Percentiles rank a stretch among this genome's conserved stretches.
phyloP scores from a whole-genome alignment of 1,284 basidiomycete species.

The Mixia osmundae region DNA sequence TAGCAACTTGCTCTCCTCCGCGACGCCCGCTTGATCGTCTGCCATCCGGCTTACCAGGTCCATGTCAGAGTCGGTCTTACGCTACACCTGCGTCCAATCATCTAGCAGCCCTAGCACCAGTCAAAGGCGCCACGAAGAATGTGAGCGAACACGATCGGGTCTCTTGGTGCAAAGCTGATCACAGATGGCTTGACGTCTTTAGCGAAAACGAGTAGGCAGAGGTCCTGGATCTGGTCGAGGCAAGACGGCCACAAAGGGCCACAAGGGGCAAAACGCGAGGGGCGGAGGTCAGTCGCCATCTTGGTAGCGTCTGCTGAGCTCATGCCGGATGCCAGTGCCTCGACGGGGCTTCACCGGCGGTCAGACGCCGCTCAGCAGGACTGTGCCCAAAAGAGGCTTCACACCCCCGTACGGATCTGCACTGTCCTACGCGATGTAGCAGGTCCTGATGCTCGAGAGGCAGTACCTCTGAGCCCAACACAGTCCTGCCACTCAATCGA shows the following conservation, averaged over 20 bases:
- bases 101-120: conserved; percentile 4
- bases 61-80: no score
- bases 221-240: conserved; percentile 77
- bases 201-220: conserved; percentile 80
- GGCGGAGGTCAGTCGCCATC: conserved; percentile 62
- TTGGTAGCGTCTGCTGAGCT: no score
- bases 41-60: no score
- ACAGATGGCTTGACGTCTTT: neutral
- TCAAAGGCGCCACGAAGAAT: conserved; percentile 4
- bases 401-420: conserved; percentile 48
- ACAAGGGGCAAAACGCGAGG: conserved; percentile 88
- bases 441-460: neutral
- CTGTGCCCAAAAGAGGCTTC: conserved; percentile 85
- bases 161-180: neutral
- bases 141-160: neutral
- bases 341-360: conserved; percentile 65
- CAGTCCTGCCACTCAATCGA: conserved; percentile 62
- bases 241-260: conserved; percentile 73
- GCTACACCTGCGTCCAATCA: no score
- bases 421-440: neutral
- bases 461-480: conserved; percentile 48
- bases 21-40: no score
- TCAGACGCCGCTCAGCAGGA: conserved; percentile 76
- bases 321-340: conserved; percentile 32
- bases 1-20: no score